phyloP scores from a whole-genome alignment of 208 protist genomes.

The Leishmania martiniquensis region DNA sequence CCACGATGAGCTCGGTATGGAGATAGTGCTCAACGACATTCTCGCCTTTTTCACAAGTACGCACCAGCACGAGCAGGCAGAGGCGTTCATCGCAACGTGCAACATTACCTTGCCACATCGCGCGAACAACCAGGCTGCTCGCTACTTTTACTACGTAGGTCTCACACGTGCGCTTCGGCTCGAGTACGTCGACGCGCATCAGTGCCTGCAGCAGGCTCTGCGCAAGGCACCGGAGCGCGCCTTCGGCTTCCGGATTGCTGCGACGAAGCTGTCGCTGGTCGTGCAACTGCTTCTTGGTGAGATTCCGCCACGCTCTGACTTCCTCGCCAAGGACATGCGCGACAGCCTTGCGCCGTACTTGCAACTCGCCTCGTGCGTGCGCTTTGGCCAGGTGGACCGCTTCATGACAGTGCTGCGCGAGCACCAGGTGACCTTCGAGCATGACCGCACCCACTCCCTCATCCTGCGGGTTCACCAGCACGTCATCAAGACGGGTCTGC shows the following conservation, averaged over 20 bases:
- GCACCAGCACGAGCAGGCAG: constrained; percentile 83
- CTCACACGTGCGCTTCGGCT: constrained; percentile 96
- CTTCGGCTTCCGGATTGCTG: constrained; percentile 93
- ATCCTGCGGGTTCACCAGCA: constrained; percentile 97
- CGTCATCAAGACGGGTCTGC: constrained; percentile 98
- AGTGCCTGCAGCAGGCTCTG: constrained; percentile 94
- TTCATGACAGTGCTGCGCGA: constrained; percentile 95
- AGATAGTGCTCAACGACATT: constrained; percentile 89
- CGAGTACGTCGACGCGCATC: constrained; percentile 95
- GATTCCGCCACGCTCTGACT: constrained; percentile 95
- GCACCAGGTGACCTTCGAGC: constrained; percentile 89
- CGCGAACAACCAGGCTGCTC: constrained; percentile 93
- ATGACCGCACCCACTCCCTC: constrained; percentile 96
- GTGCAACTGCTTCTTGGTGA: constrained; percentile 98
- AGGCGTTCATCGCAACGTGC: constrained; percentile 85
- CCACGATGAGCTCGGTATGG: constrained; percentile 88
- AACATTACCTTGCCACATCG: constrained; percentile 82
- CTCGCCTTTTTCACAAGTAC: constrained; percentile 74
- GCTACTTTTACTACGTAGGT: constrained; percentile 96
- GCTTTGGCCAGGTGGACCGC: constrained; percentile 93
- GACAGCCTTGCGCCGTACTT: constrained; percentile 94
- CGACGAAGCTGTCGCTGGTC: constrained; percentile 95
- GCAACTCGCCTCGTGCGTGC: constrained; percentile 94
- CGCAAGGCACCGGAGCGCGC: constrained; percentile 97
- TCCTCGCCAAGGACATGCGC: constrained; percentile 89